Conservation (phyloP, 176 grass and related monocot species). For the Elymus sibiricus region DNA sequence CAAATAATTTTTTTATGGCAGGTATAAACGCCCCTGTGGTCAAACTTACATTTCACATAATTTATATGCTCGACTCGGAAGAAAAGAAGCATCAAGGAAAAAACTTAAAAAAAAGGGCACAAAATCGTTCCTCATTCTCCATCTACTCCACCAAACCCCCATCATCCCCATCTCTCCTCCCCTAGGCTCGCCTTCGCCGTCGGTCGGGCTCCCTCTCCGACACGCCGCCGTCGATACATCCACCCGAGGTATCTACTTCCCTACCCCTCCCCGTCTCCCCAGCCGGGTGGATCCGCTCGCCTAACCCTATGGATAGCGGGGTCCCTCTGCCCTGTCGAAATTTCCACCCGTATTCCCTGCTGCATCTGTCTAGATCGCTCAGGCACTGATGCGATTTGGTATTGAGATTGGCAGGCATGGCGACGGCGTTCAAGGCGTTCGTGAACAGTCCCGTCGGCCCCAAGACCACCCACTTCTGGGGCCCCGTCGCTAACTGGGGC, state of each 20-base stretch:
- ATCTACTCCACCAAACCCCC: not conserved
- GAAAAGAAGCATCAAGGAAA: not conserved
- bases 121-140: not conserved
- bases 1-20: not conserved
- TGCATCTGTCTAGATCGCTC: not conserved
- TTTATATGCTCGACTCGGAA: not conserved
- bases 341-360: not conserved
- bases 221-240: not conserved
- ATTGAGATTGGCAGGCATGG: conserved; percentile 27
- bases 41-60: no score
- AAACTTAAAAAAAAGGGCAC: not conserved
- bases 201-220: not conserved
- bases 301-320: not conserved
- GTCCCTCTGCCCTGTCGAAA: not conserved
- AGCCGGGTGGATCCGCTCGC: not conserved
- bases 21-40: not conserved
- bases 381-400: not conserved
- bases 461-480: conserved; percentile 91
- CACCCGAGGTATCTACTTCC: not conserved
- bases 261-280: not conserved
- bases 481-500: conserved; percentile 78
- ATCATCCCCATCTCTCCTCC: not conserved
- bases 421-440: conserved; percentile 42
- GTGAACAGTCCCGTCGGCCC: conserved; percentile 68
- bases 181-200: not conserved